Conservation (phyloP, 2,329 filamentous ascomycete species). For the Diplodia intermedia region DNA sequence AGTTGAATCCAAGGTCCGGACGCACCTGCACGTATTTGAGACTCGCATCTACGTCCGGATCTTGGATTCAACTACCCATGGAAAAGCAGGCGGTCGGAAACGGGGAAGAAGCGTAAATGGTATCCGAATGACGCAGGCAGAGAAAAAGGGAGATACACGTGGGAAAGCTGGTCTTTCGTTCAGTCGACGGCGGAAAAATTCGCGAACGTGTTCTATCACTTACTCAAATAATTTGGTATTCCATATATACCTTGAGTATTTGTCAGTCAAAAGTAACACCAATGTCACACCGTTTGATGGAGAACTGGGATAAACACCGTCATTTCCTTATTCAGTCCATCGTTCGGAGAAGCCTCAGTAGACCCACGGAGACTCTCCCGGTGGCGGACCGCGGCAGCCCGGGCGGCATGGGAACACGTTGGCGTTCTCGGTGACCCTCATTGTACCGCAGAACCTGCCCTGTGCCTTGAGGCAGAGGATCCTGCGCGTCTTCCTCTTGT, state of each 20-base stretch:
- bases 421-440: conserved; percentile 4
- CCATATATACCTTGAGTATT: background rate
- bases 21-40: no score
- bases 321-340: background rate
- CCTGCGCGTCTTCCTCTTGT: conserved; percentile 18
- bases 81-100: background rate
- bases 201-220: background rate
- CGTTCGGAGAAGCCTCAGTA: background rate
- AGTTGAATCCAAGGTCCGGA: no score
- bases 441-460: background rate
- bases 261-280: background rate
- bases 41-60: no score
- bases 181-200: background rate
- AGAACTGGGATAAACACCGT: background rate
- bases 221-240: background rate
- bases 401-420: background rate
- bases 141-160: background rate
- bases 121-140: background rate
- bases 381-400: background rate
- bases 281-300: background rate
- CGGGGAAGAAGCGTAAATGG: background rate
- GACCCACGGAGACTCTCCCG: conserved; percentile 8
- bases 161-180: background rate
- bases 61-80: no score
- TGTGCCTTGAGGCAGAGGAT: conserved; percentile 10